These are phyloP conservation scores for Naganishia vaughanmartiniae DNA, from an alignment of 768 basidiomycete species.

Conservation along the genomic window DNA sequence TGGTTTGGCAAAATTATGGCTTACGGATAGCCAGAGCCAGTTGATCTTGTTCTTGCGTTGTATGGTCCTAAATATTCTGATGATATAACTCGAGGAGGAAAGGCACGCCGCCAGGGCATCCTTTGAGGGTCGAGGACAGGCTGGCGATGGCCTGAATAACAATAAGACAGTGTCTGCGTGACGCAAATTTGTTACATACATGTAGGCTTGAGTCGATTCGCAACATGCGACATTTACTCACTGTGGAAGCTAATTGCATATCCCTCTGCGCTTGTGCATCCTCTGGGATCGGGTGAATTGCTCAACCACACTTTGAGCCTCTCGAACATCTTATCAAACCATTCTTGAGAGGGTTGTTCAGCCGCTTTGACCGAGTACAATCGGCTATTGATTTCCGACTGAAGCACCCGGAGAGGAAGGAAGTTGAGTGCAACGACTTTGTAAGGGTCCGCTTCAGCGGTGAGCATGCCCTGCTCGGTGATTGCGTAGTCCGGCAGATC, in stretches of 20 bases:
- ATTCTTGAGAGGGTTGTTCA: conserved; percentile 43
- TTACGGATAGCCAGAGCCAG: conserved; percentile 52
- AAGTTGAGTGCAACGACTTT: conserved; percentile 49
- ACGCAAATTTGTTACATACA: neutral
- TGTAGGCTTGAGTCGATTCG: neutral
- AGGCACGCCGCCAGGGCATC: conserved; percentile 51
- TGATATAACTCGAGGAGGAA: conserved; percentile 52
- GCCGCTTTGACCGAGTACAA: conserved; percentile 48
- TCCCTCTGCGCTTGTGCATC: conserved; percentile 49
- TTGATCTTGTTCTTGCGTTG: conserved; percentile 52
- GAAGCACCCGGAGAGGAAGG: conserved; percentile 48
- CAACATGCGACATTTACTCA: conserved; percentile 33
- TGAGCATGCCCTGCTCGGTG: conserved; percentile 33
- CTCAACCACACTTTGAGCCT: conserved; percentile 50
- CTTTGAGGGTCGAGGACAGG: conserved; percentile 49
- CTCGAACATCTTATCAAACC: conserved; percentile 50
- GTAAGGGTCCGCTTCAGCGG: conserved; percentile 45
- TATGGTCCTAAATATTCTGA: conserved; percentile 51
- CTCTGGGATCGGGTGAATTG: conserved; percentile 49
- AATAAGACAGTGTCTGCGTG: conserved; percentile 48
- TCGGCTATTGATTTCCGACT: conserved; percentile 49
- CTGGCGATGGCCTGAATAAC: conserved; percentile 52
- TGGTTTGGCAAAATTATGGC: conserved; percentile 25
- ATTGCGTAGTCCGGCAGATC: conserved; percentile 34
- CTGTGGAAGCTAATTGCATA: conserved; percentile 53